A percentile compares a stretch with the other conserved stretches of the same genome.
These are phyloP conservation scores for Balakata baccata DNA, from an alignment of 345 rosid genomes.

Conservation along the genomic window DNA sequence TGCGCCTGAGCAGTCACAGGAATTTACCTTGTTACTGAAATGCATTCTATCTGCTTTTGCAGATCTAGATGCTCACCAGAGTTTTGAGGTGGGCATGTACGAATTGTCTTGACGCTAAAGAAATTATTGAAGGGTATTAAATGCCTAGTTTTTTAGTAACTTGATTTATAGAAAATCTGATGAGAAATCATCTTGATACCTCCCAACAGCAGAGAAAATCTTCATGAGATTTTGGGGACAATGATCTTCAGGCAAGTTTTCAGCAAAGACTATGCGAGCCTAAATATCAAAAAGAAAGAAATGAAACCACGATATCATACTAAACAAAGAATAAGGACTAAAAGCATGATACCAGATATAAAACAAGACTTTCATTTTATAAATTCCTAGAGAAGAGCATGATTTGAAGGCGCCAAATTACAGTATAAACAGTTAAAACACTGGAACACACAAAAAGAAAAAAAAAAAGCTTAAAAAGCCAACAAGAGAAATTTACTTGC, in stretches of 20 bases:
- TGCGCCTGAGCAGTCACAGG: neutral
- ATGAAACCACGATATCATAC: neutral
- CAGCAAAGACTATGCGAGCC: constrained; percentile 96
- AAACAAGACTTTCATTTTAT: constrained; percentile 5
- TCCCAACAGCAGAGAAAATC: constrained; percentile 89
- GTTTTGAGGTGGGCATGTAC: constrained; percentile 87
- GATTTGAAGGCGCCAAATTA: neutral
- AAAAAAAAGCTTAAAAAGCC: neutral
- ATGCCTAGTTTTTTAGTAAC: neutral
- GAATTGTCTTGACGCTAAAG: constrained; percentile 84
- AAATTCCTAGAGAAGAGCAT: neutral
- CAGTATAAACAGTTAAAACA: neutral
- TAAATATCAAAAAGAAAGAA: constrained; percentile 30
- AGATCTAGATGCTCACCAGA: constrained; percentile 62
- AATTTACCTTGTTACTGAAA: constrained; percentile 81
- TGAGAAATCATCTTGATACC: constrained; percentile 37
- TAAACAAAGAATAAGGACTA: neutral
- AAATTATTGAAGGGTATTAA: constrained; percentile 10
- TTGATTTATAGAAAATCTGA: neutral
- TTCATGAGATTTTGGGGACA: constrained; percentile 96
- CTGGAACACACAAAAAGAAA: neutral
- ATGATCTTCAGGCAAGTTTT: constrained; percentile 98
- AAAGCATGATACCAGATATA: neutral
- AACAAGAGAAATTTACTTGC: constrained; percentile 50
- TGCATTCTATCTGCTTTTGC: constrained; percentile 71